Percentiles rank a stretch among this genome's conserved stretches.
These are phyloP conservation scores for Fusarium euwallaceae DNA, from an alignment of 2,329 filamentous ascomycete genomes.

Conservation along the genomic window DNA sequence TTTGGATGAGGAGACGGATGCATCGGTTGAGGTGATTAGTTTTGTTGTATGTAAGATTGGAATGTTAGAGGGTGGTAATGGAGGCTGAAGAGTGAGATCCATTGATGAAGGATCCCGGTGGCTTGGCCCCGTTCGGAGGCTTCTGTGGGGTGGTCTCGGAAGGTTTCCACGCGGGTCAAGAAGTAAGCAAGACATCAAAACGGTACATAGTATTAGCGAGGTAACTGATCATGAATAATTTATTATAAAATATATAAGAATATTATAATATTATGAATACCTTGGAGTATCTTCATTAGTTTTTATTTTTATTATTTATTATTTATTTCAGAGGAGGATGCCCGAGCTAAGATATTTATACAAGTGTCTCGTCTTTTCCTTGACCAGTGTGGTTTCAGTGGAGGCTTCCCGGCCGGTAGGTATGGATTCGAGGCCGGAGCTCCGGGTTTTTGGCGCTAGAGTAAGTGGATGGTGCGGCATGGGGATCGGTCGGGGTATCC, in stretches of 20 bases:
- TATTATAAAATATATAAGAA: too few species aligned
- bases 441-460: not conserved
- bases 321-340: too few species aligned
- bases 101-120: not conserved
- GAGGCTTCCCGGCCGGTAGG: constrained; percentile 1
- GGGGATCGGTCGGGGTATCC: not conserved
- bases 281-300: too few species aligned
- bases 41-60: not conserved
- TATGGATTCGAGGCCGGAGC: not conserved
- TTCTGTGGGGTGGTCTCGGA: constrained; percentile 35
- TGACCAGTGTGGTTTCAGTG: constrained; percentile 7
- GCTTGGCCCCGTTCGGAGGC: constrained; percentile 33
- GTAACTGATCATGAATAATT: too few species aligned
- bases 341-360: too few species aligned
- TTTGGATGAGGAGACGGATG: constrained; percentile 46
- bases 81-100: not conserved
- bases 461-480: not conserved
- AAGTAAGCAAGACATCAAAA: too few species aligned
- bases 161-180: constrained; percentile 14
- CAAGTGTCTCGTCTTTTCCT: too few species aligned
- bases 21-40: constrained; percentile 18
- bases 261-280: too few species aligned
- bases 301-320: too few species aligned
- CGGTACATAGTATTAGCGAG: too few species aligned
- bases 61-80: not conserved